A percentile compares a stretch with the other conserved stretches of the same genome.
phyloP scores from a whole-genome alignment of 495 filamentous ascomycete species.

The Peziza echinospora region DNA sequence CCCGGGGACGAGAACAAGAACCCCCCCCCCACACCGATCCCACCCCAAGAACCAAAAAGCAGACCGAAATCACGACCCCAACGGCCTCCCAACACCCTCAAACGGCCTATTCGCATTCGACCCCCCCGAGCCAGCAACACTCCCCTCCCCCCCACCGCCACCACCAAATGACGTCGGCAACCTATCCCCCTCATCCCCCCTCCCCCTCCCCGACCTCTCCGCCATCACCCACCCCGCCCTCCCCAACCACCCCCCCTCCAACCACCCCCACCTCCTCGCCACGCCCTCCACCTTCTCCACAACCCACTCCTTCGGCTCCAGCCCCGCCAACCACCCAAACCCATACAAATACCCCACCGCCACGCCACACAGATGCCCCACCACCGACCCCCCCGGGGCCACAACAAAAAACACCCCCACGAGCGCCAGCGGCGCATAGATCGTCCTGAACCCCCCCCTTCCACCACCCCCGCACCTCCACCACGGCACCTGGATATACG shows the following conservation, averaged over 20 bases:
- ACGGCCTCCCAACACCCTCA: background rate
- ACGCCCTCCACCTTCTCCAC: slow-evolving; percentile 12
- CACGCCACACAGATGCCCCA: slow-evolving; percentile 71
- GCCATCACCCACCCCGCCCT: background rate
- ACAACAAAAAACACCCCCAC: slow-evolving; percentile 50
- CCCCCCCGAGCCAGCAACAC: background rate
- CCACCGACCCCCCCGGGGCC: slow-evolving; percentile 54
- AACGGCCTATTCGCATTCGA: background rate
- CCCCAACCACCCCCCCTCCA: background rate
- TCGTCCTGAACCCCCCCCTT: slow-evolving; percentile 58
- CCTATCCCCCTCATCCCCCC: background rate
- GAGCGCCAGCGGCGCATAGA: slow-evolving; percentile 54
- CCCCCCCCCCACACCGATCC: too few species aligned
- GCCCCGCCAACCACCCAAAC: slow-evolving; percentile 14
- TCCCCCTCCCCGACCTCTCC: background rate
- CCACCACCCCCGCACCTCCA: too few species aligned
- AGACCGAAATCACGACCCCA: background rate
- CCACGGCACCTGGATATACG: too few species aligned
- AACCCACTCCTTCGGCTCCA: slow-evolving; percentile 19
- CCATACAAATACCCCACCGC: slow-evolving; percentile 53
- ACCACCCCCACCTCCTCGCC: background rate
- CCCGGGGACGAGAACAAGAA: too few species aligned
- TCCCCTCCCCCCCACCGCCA: background rate
- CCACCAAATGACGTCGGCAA: too few species aligned
- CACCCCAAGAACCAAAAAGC: background rate